Evolutionary conservation across 371 early-diverging fungal species (phyloP), one percentile per base, ranked within the genome.

Genomic region (Mycotypha africana): DNA sequence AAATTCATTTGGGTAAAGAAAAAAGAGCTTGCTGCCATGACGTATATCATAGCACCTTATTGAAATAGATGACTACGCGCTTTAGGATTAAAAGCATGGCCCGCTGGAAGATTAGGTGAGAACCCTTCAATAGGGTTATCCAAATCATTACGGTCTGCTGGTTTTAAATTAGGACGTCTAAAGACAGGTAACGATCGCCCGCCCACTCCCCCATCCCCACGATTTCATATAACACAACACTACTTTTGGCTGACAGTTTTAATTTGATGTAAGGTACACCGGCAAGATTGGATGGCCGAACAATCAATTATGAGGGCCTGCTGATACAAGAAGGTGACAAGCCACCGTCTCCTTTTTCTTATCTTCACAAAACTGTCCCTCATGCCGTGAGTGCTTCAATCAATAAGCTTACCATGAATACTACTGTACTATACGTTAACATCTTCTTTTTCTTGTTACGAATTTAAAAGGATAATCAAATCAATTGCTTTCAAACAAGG

Each of bases 301-400:
- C 85, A 12, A 89, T 91, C 28, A 74, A 88, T 51, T 91, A 79
- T 59, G 64, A 76, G 10, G 77, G 74, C 7, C 58, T 91, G 19
- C 53, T 54, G 0, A 63, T 72, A 1, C 91, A 91, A 58, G 60
- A 73, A 26, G 91, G 92, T 8, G 92, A 91, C 45, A 62, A 74
- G 26, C 87, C 86, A 3, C 79, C 87, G 14, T 62, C 75, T 0
- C 92, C 92, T 2, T 91, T 91, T 44, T 91, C 91, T 11, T 91
- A 71, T 56, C 53, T 90, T 10, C 76, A 89, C 49, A 72, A 66
- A 25, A 58, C 66, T 19, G 86, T 88, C 11, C 82, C 85, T 6
- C 55, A 67, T 49, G 78, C 73, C 11, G 79, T 79, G 67, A 51
- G 60, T 55, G 0, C 15, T 25, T 12, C 10, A 12, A 20, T n/a